phyloP scores from a whole-genome alignment of 2,329 filamentous ascomycete species.

The Akanthomyces lecanii region DNA sequence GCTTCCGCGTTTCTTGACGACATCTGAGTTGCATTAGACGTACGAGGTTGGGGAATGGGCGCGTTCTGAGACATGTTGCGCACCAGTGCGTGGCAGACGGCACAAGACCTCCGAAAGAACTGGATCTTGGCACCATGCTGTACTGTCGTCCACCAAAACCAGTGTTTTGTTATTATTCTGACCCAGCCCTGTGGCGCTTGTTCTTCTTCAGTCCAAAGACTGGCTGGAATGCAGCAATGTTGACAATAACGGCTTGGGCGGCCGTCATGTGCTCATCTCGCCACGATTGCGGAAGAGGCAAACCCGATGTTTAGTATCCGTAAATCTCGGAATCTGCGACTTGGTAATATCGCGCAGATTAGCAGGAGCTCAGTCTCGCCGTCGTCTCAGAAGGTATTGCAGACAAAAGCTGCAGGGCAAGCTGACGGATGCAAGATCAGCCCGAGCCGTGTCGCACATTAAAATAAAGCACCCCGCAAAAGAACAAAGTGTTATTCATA shows the following conservation, averaged over 20 bases:
- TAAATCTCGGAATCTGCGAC: not conserved
- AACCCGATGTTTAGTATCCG: not conserved
- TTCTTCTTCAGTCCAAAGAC: not conserved
- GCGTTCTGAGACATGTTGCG: not conserved
- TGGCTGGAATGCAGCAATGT: not conserved
- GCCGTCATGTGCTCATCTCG: not conserved
- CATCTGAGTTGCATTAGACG: not conserved
- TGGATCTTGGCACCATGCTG: not conserved
- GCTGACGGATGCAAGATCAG: too few species aligned
- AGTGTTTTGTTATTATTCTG: not conserved
- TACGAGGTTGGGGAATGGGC: not conserved
- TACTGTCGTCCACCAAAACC: not conserved
- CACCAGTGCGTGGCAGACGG: not conserved
- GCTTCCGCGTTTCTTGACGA: not conserved
- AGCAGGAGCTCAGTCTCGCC: not conserved
- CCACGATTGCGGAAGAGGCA: not conserved
- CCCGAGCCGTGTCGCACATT: not conserved
- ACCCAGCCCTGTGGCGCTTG: not conserved
- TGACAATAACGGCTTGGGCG: not conserved
- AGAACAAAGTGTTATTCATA: not conserved
- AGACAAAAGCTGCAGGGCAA: not conserved
- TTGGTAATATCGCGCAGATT: not conserved
- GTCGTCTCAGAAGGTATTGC: not conserved
- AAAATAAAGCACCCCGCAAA: not conserved
- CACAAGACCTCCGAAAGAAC: not conserved